Evolutionary conservation across 2,329 filamentous ascomycete genomes (phyloP).

Genomic region (Metarhizium sp.): DNA sequence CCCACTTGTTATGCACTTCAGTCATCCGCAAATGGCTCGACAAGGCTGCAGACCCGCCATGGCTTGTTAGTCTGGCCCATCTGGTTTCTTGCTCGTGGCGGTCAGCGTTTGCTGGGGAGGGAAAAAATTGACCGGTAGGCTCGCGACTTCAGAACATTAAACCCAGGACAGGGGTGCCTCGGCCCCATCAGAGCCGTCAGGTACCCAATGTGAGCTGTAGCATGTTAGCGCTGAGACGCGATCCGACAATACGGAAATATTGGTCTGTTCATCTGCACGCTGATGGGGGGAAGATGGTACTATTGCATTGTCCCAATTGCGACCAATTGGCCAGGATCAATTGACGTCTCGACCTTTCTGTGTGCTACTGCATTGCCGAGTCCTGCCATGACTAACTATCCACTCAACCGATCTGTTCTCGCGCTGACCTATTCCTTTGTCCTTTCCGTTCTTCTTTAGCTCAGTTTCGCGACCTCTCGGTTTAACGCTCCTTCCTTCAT

Average conservation of each 20-base stretch:
- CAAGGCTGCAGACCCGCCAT: conserved; percentile 6
- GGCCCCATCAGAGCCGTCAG: no score
- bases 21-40: conserved; percentile 11
- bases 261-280: neutral
- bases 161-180: neutral
- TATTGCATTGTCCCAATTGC: neutral
- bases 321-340: neutral
- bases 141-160: no score
- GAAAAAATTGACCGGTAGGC: neutral
- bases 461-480: neutral
- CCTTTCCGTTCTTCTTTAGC: neutral
- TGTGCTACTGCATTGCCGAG: no score
- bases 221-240: neutral
- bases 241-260: neutral
- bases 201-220: neutral
- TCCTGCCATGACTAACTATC: neutral
- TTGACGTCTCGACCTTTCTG: neutral
- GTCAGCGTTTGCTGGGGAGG: neutral
- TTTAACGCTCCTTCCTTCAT: neutral
- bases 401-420: neutral
- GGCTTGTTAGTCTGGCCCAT: neutral
- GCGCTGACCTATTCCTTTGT: neutral
- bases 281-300: neutral
- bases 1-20: conserved; percentile 3
- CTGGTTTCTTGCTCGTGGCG: neutral